Evolutionary conservation across 345 rosid genomes (phyloP).

Genomic region (Salix suchowensis): DNA sequence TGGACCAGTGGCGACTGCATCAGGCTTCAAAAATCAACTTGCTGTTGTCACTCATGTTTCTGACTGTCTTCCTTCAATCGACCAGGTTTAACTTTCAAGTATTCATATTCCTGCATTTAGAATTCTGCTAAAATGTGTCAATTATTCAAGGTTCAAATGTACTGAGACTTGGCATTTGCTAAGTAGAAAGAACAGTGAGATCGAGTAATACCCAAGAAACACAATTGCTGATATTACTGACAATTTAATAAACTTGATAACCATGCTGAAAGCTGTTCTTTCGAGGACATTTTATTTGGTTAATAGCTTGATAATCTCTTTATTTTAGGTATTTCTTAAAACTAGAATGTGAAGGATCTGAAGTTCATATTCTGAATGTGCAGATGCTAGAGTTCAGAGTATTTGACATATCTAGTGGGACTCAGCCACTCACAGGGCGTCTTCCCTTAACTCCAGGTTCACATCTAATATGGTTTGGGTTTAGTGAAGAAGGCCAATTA

Average conservation of each 20-base stretch:
- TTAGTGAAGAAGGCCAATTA: conserved; percentile 83
- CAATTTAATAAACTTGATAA: not conserved
- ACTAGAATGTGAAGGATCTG: not conserved
- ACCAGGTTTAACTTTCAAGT: conserved; percentile 48
- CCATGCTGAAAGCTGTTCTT: not conserved
- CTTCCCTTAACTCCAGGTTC: conserved; percentile 87
- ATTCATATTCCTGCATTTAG: not conserved
- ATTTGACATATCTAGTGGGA: conserved; percentile 53
- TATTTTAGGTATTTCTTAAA: not conserved
- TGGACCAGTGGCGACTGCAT: conserved; percentile 81
- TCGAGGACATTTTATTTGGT: not conserved
- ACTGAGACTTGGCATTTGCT: not conserved
- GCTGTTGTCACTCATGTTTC: conserved; percentile 79
- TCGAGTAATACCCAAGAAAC: not conserved
- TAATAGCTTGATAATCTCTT: conserved; percentile 1
- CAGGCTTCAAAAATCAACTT: conserved; percentile 75
- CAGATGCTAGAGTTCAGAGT: conserved; percentile 78
- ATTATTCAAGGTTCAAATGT: not conserved
- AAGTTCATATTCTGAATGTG: conserved; percentile 19
- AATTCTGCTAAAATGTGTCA: not conserved
- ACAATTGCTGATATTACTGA: not conserved
- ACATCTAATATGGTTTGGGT: conserved; percentile 74
- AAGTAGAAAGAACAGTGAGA: not conserved
- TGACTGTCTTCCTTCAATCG: conserved; percentile 73
- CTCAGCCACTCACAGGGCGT: conserved; percentile 54